Base-by-base conservation (phyloP, 192 early-diverging fungal genomes). In the Coemansia sp. region DNA sequence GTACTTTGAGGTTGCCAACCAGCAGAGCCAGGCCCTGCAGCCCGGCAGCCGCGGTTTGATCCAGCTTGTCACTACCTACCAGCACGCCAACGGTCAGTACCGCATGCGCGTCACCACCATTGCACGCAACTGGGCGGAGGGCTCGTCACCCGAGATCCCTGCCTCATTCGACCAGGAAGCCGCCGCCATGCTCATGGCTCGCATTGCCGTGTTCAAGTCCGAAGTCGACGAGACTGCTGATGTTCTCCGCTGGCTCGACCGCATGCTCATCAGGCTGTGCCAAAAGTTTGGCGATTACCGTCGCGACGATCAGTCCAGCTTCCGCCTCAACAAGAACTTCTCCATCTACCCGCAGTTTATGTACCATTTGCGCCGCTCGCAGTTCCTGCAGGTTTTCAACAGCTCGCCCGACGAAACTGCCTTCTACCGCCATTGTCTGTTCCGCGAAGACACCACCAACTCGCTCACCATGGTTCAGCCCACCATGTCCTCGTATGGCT, bases 261-360 rank as follows among this genome's bases (percentile, higher is more conserved):
- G 94, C 50, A 97, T 97, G 91, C 74, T 99, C 25, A 99, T 99
- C 74, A 88, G 96, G 5, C 73, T 99, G 67, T 99, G 97, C 78
- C 94, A 97, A 69, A 87, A 89, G 57, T 97, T 97, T 71, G 97
- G 90, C 14, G 91, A 94, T 45, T 99, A 90, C 80, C 78, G 91
- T 9, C 93, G 97, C 58, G 97, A 98, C 41, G 97, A 99, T 46
- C 91, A 92, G 18, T 77, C 81, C 11, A 88, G 86, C 34, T 99
- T 99, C 83, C 83, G 88, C 8, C 80, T 99, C 43, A 70, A 83
- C 0, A 85, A 89, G 42, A 95, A 91, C 73, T 99, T 99, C 60
- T 92, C 94, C 0, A 94, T 98, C 57, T 99, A 99, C 71, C 97
- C 97, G 40, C 95, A 98, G 70, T 99, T 99, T 53, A 99, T 99